These are phyloP conservation scores for Gossypium australe DNA, from an alignment of 345 rosid species.

Conservation along the genomic window DNA sequence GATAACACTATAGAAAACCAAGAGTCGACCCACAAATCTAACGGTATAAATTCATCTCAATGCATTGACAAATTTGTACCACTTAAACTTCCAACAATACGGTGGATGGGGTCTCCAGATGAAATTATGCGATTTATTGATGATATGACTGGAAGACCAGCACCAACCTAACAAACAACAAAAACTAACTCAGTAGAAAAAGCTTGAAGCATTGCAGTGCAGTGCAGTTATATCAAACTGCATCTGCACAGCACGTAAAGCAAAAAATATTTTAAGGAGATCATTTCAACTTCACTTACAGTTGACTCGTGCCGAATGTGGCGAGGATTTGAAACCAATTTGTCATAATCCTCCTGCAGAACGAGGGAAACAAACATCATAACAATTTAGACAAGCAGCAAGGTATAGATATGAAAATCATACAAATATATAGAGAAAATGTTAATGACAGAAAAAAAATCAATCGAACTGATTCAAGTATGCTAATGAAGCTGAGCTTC, in stretches of 20 bases:
- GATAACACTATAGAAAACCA: not conserved
- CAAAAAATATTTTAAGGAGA: not conserved
- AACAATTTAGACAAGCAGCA: not conserved
- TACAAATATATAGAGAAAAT: not conserved
- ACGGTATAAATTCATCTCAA: not conserved
- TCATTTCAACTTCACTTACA: conserved; percentile 42
- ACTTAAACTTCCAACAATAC: conserved; percentile 76
- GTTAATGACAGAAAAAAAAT: not conserved
- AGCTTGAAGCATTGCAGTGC: not conserved
- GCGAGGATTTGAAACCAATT: conserved; percentile 53
- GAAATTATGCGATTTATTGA: conserved; percentile 70
- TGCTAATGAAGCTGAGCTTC: not conserved
- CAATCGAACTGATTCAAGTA: not conserved
- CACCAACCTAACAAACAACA: conserved; percentile 42
- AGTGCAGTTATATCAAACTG: conserved; percentile 21
- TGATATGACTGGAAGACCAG: conserved; percentile 90
- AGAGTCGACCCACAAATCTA: not conserved
- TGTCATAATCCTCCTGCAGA: conserved; percentile 71
- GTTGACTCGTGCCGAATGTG: conserved; percentile 82
- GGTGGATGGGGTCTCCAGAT: conserved; percentile 74
- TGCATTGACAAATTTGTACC: conserved; percentile 7
- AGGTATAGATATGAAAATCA: not conserved
- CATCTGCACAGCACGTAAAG: not conserved
- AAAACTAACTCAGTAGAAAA: not conserved
- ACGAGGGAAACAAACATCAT: not conserved